These are phyloP conservation scores for Apiospora saccharicola DNA, from an alignment of 2,329 filamentous ascomycete genomes.

Conservation along the genomic window DNA sequence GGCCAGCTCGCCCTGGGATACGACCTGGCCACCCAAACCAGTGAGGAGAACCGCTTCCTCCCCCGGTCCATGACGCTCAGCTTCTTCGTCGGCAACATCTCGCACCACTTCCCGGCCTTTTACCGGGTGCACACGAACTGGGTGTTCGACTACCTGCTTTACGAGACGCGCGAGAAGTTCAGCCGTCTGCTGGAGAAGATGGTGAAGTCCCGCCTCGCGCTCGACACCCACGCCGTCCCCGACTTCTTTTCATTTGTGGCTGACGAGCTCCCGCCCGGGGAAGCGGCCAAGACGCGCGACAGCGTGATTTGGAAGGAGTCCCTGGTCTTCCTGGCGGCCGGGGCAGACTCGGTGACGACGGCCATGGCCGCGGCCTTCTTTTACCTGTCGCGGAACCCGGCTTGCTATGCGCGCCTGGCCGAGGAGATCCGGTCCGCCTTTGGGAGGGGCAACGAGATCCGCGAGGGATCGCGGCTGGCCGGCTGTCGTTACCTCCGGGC, in stretches of 20 bases:
- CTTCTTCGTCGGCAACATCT: constrained; percentile 26
- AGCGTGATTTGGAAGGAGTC: constrained; percentile 36
- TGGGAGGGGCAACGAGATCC: not conserved
- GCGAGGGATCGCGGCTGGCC: not conserved
- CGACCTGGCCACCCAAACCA: constrained; percentile 28
- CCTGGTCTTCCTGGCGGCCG: constrained; percentile 28
- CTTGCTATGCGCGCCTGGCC: constrained; percentile 23
- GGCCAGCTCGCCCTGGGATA: constrained; percentile 33
- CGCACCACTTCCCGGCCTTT: constrained; percentile 32
- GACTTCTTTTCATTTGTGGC: constrained; percentile 34
- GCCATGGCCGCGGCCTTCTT: constrained; percentile 24
- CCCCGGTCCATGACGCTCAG: constrained; percentile 31
- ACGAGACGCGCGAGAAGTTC: constrained; percentile 27
- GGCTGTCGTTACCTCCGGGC: not conserved
- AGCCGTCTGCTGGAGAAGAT: constrained; percentile 27
- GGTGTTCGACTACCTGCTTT: constrained; percentile 32
- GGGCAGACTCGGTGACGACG: constrained; percentile 27
- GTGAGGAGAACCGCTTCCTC: constrained; percentile 26
- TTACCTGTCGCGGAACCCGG: constrained; percentile 23
- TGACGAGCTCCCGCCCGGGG: constrained; percentile 30
- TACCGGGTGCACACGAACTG: constrained; percentile 37
- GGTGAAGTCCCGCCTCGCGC: constrained; percentile 23
- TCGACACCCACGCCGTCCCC: constrained; percentile 37
- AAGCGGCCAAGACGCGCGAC: constrained; percentile 33
- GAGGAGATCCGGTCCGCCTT: not conserved